A percentile compares a stretch with the other conserved stretches of the same genome.
phyloP scores from a whole-genome alignment of 2,329 filamentous ascomycete genomes.

The Colletotrichum destructivum region DNA sequence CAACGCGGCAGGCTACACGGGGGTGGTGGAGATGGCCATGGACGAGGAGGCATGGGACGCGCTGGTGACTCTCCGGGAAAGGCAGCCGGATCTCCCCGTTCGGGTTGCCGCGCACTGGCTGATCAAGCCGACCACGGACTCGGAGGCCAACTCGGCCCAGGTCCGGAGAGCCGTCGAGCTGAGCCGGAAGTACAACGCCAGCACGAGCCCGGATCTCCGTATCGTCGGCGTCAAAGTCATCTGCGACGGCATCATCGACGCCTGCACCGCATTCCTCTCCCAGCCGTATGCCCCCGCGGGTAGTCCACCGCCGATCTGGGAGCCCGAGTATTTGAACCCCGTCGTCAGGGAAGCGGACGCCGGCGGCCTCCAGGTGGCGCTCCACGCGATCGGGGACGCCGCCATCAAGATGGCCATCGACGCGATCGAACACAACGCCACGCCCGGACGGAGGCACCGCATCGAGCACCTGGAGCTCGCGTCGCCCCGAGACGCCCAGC shows the following conservation, averaged over 20 bases:
- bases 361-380: slow-evolving; percentile 71
- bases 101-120: slow-evolving; percentile 62
- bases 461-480: slow-evolving; percentile 78
- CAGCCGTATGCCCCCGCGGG: slow-evolving; percentile 70
- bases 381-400: slow-evolving; percentile 77
- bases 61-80: slow-evolving; percentile 46
- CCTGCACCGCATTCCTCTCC: slow-evolving; percentile 73
- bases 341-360: slow-evolving; percentile 69
- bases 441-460: slow-evolving; percentile 67
- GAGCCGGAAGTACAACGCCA: slow-evolving; percentile 52
- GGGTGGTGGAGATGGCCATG: slow-evolving; percentile 65
- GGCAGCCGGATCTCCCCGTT: slow-evolving; percentile 49
- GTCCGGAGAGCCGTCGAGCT: slow-evolving; percentile 58
- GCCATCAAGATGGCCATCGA: slow-evolving; percentile 72
- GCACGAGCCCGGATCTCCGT: slow-evolving; percentile 57
- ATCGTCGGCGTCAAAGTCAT: slow-evolving; percentile 77
- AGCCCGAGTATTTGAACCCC: slow-evolving; percentile 63
- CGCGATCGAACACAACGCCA: slow-evolving; percentile 61
- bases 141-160: slow-evolving; percentile 53
- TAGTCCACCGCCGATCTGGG: slow-evolving; percentile 69
- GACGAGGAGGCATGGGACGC: slow-evolving; percentile 61
- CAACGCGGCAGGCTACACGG: slow-evolving; percentile 58
- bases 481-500: slow-evolving; percentile 65
- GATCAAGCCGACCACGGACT: slow-evolving; percentile 53
- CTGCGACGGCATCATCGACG: slow-evolving; percentile 76